These are phyloP conservation scores for Acidiella bohemica DNA, from an alignment of 495 filamentous ascomycete genomes.

Conservation along the genomic window DNA sequence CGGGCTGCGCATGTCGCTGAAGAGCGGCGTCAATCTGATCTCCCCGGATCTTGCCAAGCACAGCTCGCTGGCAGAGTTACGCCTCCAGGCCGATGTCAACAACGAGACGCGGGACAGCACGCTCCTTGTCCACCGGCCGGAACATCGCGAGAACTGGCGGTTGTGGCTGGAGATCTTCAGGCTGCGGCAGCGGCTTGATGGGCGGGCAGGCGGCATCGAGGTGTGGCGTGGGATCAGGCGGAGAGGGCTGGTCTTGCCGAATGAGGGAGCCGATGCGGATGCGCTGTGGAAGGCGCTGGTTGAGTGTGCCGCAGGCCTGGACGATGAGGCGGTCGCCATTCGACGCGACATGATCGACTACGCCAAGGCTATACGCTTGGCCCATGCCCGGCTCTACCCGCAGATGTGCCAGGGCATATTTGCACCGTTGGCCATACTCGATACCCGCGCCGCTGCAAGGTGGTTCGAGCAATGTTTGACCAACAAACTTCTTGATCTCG, in stretches of 20 bases:
- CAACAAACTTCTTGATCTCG: neutral
- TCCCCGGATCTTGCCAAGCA: neutral
- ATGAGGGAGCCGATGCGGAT: constrained; percentile 35
- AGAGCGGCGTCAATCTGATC: neutral
- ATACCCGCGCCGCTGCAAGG: neutral
- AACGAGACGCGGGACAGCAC: neutral
- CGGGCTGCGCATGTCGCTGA: constrained; percentile 4
- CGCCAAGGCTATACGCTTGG: neutral
- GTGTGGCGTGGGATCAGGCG: constrained; percentile 51
- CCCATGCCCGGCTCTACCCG: neutral
- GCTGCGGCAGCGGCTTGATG: constrained; percentile 47
- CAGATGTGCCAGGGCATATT: neutral
- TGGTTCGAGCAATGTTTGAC: neutral
- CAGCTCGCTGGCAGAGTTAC: neutral
- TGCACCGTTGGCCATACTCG: neutral
- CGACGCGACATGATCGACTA: constrained; percentile 28
- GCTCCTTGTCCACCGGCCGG: constrained; percentile 42
- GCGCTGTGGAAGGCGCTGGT: constrained; percentile 41
- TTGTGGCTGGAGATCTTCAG: constrained; percentile 55
- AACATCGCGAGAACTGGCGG: constrained; percentile 37
- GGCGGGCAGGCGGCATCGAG: constrained; percentile 40
- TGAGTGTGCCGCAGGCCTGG: neutral
- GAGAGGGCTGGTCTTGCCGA: constrained; percentile 37
- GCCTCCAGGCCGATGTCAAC: constrained; percentile 9
- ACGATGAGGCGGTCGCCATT: constrained; percentile 25